Evolutionary conservation across 352 stramenopile genomes (phyloP), one percentile per base, ranked within the genome.

Genomic region (Blastocystis sp.): DNA sequence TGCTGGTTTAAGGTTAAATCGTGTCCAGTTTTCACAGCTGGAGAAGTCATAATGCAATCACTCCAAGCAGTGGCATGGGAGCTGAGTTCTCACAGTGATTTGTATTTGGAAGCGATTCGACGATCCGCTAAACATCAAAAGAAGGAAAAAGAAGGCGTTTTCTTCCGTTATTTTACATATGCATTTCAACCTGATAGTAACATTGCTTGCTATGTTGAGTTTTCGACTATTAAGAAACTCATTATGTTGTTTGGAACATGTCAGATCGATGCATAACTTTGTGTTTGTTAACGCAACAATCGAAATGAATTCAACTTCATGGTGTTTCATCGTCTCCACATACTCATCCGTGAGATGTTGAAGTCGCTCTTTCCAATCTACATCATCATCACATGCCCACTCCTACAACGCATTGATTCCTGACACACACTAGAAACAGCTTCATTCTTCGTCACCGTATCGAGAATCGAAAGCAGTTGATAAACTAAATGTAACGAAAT

Each of bases 1-100:
- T 33, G 33, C n/a, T 81, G 70, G 70, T 81, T 81, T 64, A 27
- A 64, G 57, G 57, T 35, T 7, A 64, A 64, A 22, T 7, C 30
- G 60, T 48, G 15, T 33, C 17, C 15, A 48, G 15, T 19, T n/a
- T 35, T 33, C 35, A 70, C 60, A 70, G 60, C 24, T 35, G 30
- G 60, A 70, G 57, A 64, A 35, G 57, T 64, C 6, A 64, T 64
- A 11, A 4, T 64, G 5, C 57, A 35, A 35, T 27, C 57, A 27
- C n/a, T 35, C 5, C n/a, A 15, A 35, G n/a, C 30, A 35, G 30
- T 35, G 5, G 57, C 57, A 35, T 35, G 30, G 57, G 57, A 64
- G 57, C 7, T 64, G 57, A 64, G 57, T 35, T 64, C n/a, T 27
- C 57, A 64, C 30, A 35, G 7, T 35, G 57, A 64, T 64, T 35